These are phyloP conservation scores for Nicotiana otophora DNA, from an alignment of 257 asterid genomes.

Conservation along the genomic window DNA sequence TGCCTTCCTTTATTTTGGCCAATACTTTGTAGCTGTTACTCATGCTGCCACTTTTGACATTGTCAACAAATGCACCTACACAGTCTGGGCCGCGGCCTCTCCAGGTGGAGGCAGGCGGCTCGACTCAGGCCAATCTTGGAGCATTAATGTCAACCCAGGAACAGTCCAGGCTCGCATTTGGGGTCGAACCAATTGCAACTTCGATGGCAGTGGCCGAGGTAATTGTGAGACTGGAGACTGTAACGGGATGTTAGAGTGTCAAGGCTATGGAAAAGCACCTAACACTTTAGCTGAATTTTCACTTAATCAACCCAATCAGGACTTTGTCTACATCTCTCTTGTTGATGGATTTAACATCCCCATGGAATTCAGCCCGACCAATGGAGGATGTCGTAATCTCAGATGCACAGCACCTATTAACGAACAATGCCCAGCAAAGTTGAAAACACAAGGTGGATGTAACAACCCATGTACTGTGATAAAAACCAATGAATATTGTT, in stretches of 20 bases:
- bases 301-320: conserved; percentile 24
- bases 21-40: conserved; percentile 7
- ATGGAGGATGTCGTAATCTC: conserved; percentile 10
- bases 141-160: conserved; percentile 16
- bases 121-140: conserved; percentile 12
- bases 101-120: conserved; percentile 24
- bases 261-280: conserved; percentile 19
- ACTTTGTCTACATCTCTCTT: conserved; percentile 19
- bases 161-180: conserved; percentile 18
- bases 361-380: conserved; percentile 18
- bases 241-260: conserved; percentile 5
- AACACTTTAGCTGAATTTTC: conserved; percentile 27
- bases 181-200: conserved; percentile 26
- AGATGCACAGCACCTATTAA: conserved; percentile 31
- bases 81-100: conserved; percentile 28
- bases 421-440: conserved; percentile 31
- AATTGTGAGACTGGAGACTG: conserved; percentile 28
- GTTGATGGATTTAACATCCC: conserved; percentile 29
- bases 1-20: not conserved
- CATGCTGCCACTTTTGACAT: conserved; percentile 23
- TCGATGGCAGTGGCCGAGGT: conserved; percentile 19
- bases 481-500: conserved; percentile 24
- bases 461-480: conserved; percentile 38
- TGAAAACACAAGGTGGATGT: conserved; percentile 34
- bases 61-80: conserved; percentile 17